Evolutionary conservation across 495 filamentous ascomycete species (phyloP).

Genomic region (Penicillium paradoxum): DNA sequence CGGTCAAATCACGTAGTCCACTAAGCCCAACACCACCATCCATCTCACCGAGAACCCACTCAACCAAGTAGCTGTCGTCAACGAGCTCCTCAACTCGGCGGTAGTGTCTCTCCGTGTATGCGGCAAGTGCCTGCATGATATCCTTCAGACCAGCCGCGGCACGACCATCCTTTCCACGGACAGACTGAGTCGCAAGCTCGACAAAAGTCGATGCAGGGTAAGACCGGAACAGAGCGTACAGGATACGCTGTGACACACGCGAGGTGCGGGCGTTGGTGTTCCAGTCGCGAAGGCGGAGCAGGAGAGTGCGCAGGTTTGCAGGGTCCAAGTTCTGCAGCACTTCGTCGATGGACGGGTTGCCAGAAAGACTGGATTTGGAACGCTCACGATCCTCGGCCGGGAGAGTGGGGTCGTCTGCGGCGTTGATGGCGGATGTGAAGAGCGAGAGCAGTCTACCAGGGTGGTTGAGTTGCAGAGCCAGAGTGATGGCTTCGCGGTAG

Average conservation of each 20-base stretch:
- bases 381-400: conserved; percentile 19
- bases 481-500: conserved; percentile 86
- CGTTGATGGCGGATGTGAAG: conserved; percentile 73
- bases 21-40: conserved; percentile 55
- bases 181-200: conserved; percentile 46
- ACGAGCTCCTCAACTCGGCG: conserved; percentile 77
- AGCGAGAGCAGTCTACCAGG: conserved; percentile 77
- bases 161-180: conserved; percentile 31
- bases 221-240: conserved; percentile 69
- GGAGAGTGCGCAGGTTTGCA: conserved; percentile 73
- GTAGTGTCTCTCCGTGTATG: conserved; percentile 91
- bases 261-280: conserved; percentile 92
- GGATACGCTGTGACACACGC: conserved; percentile 76
- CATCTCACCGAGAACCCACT: conserved; percentile 92
- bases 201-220: conserved; percentile 73
- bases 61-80: conserved; percentile 92
- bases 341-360: conserved; percentile 74
- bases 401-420: conserved; percentile 37
- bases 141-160: conserved; percentile 69
- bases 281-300: conserved; percentile 85
- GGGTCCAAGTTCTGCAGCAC: conserved; percentile 74
- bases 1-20: conserved; percentile 27
- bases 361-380: conserved; percentile 50
- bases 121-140: conserved; percentile 72
- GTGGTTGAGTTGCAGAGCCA: conserved; percentile 90